Base-by-base conservation (phyloP, 371 early-diverging fungal genomes). In the Fennellomyces sp. region DNA sequence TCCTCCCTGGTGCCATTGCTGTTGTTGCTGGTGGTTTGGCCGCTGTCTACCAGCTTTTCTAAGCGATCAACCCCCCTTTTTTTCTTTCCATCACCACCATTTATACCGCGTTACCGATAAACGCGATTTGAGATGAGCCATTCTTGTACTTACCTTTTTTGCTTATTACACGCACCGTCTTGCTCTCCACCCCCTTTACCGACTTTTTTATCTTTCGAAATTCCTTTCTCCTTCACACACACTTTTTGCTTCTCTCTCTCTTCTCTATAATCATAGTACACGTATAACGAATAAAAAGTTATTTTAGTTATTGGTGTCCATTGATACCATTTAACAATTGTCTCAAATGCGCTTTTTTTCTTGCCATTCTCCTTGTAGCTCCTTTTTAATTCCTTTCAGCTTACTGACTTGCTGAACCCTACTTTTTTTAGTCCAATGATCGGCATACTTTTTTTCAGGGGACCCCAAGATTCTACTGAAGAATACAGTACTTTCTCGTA, bases 31-130 rank as follows among this genome's bases (percentile, higher is more conserved):
- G 55, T 54, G 55, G 55, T 54, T 35, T 39, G 25, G 55, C 28
- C 27, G 36, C 55, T 54, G 41, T 28, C 28, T 54, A 54, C 28
- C 55, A 54, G 17, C 55, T 54, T 54, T 54, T 54, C 55, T 54
- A 54, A 45, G 0, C 25, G 23, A 36, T 27, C n/a, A 21, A 2
- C 25, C 31, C 35, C 25, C 21, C 53, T 7, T n/a, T 39, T 23
- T 39, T 7, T 52, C 13, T 52, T 52, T 52, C 15, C 8, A 33
- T 52, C 25, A 36, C 51, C 6, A 21, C 6, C 23, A 26, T 21
- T 17, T 31, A 28, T 15, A 50, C 4, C 23, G n/a, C 51, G 15
- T 26, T 15, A 19, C 17, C 17, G 17, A 4, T 26, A 21, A 5
- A 5, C 13, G 2, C 7, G 5, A 10, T 17, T 31, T 31, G 51